These are phyloP conservation scores for Handroanthus guayacan DNA, from an alignment of 257 asterid genomes.

Conservation along the genomic window DNA sequence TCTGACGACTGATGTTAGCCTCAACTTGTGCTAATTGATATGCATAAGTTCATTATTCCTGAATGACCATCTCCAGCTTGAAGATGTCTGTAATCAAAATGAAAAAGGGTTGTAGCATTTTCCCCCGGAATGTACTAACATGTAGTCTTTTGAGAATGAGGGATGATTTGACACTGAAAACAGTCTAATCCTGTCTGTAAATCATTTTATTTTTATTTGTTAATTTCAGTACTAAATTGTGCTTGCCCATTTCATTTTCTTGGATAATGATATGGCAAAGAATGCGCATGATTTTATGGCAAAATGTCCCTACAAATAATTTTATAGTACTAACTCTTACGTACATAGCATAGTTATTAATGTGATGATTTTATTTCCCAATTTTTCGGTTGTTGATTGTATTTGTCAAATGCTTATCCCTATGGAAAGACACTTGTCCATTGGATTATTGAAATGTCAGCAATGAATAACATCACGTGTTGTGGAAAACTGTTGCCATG, in stretches of 20 bases:
- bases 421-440: background rate
- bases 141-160: conserved; percentile 22
- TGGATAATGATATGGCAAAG: background rate
- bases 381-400: background rate
- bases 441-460: background rate
- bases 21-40: background rate
- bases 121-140: conserved; percentile 1
- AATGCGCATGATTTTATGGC: background rate
- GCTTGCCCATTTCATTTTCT: background rate
- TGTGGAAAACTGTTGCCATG: background rate
- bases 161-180: background rate
- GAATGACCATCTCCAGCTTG: background rate
- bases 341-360: background rate
- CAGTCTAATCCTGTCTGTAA: conserved; percentile 19
- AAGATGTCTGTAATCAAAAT: conserved; percentile 15
- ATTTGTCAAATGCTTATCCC: background rate
- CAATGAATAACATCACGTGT: no score
- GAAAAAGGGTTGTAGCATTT: conserved; percentile 6
- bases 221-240: background rate
- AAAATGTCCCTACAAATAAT: background rate
- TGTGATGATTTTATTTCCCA: background rate
- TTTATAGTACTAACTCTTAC: background rate
- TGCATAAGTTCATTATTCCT: background rate
- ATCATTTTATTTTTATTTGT: background rate
- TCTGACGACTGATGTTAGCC: conserved; percentile 62